Evolutionary conservation across 2,329 filamentous ascomycete genomes (phyloP).

Genomic region (Basipetospora chlamydospora): DNA sequence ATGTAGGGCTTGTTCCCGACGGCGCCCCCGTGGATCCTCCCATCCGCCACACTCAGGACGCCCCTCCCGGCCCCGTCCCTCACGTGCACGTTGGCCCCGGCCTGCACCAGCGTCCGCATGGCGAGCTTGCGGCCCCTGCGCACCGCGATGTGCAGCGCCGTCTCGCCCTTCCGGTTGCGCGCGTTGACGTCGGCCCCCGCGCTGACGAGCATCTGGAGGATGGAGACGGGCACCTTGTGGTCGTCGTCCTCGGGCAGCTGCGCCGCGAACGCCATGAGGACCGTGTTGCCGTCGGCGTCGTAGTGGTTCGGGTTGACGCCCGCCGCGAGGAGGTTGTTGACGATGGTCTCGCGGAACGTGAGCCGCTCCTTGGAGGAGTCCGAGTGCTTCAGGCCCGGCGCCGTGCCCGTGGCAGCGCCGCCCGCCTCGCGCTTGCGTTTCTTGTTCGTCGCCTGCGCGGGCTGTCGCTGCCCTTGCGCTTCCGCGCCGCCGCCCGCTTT

Average conservation of each 20-base stretch:
- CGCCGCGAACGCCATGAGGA: slow-evolving; percentile 39
- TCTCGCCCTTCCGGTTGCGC: slow-evolving; percentile 39
- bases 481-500: slow-evolving; percentile 15
- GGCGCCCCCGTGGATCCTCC: slow-evolving; percentile 17
- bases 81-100: slow-evolving; percentile 31
- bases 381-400: slow-evolving; percentile 9
- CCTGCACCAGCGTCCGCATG: slow-evolving; percentile 27
- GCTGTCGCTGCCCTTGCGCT: slow-evolving; percentile 13
- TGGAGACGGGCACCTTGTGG: slow-evolving; percentile 27
- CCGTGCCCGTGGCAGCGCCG: slow-evolving; percentile 2
- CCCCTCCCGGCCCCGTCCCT: slow-evolving; percentile 28
- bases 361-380: slow-evolving; percentile 20
- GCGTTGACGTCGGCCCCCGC: slow-evolving; percentile 30
- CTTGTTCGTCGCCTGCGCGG: slow-evolving; percentile 4
- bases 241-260: slow-evolving; percentile 36
- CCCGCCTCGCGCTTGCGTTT: slow-evolving; percentile 4
- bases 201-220: slow-evolving; percentile 27
- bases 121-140: slow-evolving; percentile 38
- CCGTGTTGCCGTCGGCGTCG: slow-evolving; percentile 34
- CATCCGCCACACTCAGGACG: slow-evolving; percentile 30
- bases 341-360: slow-evolving; percentile 13
- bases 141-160: slow-evolving; percentile 38
- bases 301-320: slow-evolving; percentile 37
- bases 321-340: slow-evolving; percentile 18
- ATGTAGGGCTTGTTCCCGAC: slow-evolving; percentile 21